A percentile compares a stretch with the other conserved stretches of the same genome.
phyloP scores from a whole-genome alignment of 2,329 filamentous ascomycete genomes.

The Dactylellina leptospora region DNA sequence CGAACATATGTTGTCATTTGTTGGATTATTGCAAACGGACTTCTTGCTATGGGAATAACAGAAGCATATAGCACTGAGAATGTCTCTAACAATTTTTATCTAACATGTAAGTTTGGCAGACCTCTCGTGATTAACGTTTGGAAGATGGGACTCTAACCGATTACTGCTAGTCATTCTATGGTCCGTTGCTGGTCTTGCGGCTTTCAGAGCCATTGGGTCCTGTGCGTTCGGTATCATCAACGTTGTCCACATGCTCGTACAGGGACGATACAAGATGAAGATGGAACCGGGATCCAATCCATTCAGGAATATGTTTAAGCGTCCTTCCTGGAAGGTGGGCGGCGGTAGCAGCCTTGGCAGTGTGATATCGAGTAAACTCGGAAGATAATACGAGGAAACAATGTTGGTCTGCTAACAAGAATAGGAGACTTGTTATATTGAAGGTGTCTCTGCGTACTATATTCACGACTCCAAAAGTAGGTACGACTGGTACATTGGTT shows the following conservation, averaged over 20 bases:
- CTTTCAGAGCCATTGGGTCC: conserved; percentile 86
- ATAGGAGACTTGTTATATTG: too few relatives aligned
- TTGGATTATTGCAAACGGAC: conserved; percentile 92
- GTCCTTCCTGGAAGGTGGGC: conserved; percentile 40
- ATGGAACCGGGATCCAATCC: conserved; percentile 49
- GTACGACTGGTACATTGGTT: too few relatives aligned
- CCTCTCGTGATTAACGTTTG: not conserved
- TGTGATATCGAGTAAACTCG: conserved; percentile 50
- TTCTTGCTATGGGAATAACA: conserved; percentile 90
- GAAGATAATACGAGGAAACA: not conserved
- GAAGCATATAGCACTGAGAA: conserved; percentile 79
- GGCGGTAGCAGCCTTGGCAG: conserved; percentile 48
- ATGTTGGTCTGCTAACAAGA: not conserved
- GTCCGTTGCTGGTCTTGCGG: conserved; percentile 83
- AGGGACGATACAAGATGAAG: conserved; percentile 76
- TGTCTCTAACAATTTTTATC: conserved; percentile 85
- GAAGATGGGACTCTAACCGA: not conserved
- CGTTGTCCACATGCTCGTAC: conserved; percentile 81
- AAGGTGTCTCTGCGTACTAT: too few relatives aligned
- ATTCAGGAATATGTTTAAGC: conserved; percentile 23
- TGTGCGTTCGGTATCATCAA: conserved; percentile 85
- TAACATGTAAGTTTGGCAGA: conserved; percentile 66
- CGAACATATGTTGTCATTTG: conserved; percentile 96
- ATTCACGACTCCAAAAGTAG: not conserved
- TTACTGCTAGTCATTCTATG: conserved; percentile 76